Conservation (phyloP, 805 yeast genomes). For the Yamadazyma olivae region DNA sequence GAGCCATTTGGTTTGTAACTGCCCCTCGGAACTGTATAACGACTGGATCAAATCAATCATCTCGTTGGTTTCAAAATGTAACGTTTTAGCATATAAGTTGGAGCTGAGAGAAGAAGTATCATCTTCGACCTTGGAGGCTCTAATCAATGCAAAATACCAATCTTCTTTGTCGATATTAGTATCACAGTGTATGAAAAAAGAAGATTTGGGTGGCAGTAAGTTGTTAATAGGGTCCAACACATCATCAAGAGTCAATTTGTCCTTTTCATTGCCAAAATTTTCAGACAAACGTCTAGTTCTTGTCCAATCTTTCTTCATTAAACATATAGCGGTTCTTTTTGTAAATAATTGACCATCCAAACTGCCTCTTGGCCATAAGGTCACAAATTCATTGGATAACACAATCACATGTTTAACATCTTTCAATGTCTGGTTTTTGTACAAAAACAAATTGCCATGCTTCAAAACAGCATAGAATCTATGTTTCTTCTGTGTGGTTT, state of each 20-base stretch:
- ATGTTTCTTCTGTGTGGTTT: constrained; percentile 45
- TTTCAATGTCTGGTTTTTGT: constrained; percentile 62
- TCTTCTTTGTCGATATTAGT: constrained; percentile 84
- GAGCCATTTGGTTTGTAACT: constrained; percentile 82
- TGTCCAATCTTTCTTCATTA: constrained; percentile 44
- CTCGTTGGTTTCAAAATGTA: constrained; percentile 68
- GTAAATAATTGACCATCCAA: constrained; percentile 79
- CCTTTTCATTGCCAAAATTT: constrained; percentile 12
- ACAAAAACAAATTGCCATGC: constrained; percentile 87
- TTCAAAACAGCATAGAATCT: constrained; percentile 68
- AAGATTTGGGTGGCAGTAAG: constrained; percentile 34
- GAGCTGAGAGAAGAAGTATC: constrained; percentile 39
- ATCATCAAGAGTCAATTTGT: constrained; percentile 23
- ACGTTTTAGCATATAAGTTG: constrained; percentile 61
- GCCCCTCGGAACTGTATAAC: constrained; percentile 79
- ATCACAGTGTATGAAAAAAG: constrained; percentile 68
- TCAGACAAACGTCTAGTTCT: constrained; percentile 20
- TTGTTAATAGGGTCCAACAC: constrained; percentile 18
- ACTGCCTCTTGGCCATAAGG: constrained; percentile 80
- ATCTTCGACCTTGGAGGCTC: constrained; percentile 57
- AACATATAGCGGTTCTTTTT: constrained; percentile 73
- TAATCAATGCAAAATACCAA: constrained; percentile 83
- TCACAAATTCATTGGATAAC: constrained; percentile 63
- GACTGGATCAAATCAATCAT: constrained; percentile 72
- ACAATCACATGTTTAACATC: constrained; percentile 79